Base-by-base conservation (phyloP, 2,329 filamentous ascomycete species). In the Sarocladium brachiariae region DNA sequence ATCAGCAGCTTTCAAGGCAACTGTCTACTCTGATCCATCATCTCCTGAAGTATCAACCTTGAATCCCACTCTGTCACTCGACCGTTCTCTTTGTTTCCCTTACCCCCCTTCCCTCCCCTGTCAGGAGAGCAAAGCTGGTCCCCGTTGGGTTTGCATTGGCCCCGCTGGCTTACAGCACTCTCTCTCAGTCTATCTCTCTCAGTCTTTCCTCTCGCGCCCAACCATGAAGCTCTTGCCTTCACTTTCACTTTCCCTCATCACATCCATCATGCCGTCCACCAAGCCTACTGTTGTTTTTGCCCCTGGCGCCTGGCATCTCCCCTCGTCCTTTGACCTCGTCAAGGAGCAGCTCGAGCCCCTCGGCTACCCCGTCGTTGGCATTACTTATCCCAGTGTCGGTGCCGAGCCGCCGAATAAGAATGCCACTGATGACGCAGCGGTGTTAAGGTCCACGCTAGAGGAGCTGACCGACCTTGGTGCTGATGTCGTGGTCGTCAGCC, bases 251-350 rank as follows among this genome's bases (percentile, higher is more conserved):
- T 41, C 30, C 37, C 33, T 50, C 35, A 43, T 47, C 18, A 31
- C 30, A 6, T 30, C 38, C 19, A 38, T 18, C 16, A 27, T 51
- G 37, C 23, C 50, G 4, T 34, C 31, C 9, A 9, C 14, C 24
- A 52, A 45, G 37, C 49, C 52, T 14, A 51, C 50, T n/a, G 38
- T 55, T 16, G 39, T 53, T 27, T 30, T 55, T 33, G 50, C 52
- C 27, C 52, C 53, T 5, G 53, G 53, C 3, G 53, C 43, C n/a
- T 50, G 50, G 30, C 53, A 52, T 37, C 41, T 31, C 25, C 50
- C 51, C 6, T 27, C 39, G 8, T 43, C 6, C 41, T 51, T 47
- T 31, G 25, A 34, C 41, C 43, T 34, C 24, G 27, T 51, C 25
- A 35, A 30, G 11, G 2, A 38, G 21, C 14, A n/a, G 21, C 50